Evolutionary conservation across 2,329 filamentous ascomycete genomes (phyloP).

Genomic region (Bipolaris gigantea): DNA sequence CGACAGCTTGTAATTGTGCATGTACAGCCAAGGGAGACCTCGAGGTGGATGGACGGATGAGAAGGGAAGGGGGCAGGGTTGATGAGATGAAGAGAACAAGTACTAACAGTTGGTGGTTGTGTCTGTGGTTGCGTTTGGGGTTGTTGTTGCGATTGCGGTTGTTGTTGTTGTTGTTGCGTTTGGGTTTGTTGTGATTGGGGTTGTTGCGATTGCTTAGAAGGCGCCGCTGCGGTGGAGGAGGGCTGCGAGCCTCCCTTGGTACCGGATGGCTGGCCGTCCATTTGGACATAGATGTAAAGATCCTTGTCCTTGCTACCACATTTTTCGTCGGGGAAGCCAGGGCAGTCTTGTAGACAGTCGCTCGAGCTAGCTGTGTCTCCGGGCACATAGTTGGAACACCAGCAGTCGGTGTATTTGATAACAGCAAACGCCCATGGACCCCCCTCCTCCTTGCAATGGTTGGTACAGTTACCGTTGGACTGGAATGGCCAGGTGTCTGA

Average conservation of each 20-base stretch:
- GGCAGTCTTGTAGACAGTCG: slow-evolving; percentile 63
- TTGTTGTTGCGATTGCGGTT: neutral
- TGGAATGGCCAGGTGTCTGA: slow-evolving; percentile 50
- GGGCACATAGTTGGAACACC: slow-evolving; percentile 73
- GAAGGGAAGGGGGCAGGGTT: slow-evolving; percentile 7
- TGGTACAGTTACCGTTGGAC: slow-evolving; percentile 69
- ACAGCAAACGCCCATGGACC: slow-evolving; percentile 66
- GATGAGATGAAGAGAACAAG: slow-evolving; percentile 21
- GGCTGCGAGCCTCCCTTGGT: slow-evolving; percentile 51
- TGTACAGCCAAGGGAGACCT: neutral
- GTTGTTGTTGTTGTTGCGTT: neutral
- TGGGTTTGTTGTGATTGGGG: neutral
- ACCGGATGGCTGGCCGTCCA: slow-evolving; percentile 57
- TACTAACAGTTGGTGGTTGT: slow-evolving; percentile 34
- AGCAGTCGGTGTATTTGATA: slow-evolving; percentile 66
- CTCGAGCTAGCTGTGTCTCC: slow-evolving; percentile 39
- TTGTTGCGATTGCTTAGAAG: neutral
- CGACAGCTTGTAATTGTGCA: slow-evolving; percentile 7
- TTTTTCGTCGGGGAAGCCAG: slow-evolving; percentile 66
- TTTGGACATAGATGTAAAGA: slow-evolving; percentile 66
- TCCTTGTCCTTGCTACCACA: slow-evolving; percentile 62
- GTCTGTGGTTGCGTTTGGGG: neutral
- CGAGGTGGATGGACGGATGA: slow-evolving; percentile 1
- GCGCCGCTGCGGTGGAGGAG: slow-evolving; percentile 26
- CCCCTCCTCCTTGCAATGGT: slow-evolving; percentile 56